Base-by-base conservation (phyloP, 2,329 filamentous ascomycete genomes). In the Aspergillus sp. region DNA sequence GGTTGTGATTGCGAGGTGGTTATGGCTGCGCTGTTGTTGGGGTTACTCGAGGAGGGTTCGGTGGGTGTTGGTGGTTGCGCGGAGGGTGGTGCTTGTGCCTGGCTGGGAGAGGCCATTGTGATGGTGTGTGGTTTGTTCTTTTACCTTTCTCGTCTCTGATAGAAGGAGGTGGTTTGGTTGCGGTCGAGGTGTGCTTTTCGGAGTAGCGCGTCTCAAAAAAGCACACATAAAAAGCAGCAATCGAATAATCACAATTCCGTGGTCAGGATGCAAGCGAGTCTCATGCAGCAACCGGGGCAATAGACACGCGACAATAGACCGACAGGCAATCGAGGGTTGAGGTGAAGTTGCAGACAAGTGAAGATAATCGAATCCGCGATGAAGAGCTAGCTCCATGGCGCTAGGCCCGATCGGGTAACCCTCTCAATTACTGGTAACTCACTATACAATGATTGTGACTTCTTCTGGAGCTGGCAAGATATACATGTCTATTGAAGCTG, bases 31-130 rank as follows among this genome's bases (percentile, higher is more conserved):
- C 59, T 56, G 40, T 58, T 53, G 38, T 59, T 48, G 49, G 59
- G 51, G 32, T 53, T 39, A 34, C 58, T 48, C 48, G 59, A 52
- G 38, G 58, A 56, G 35, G 55, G 60, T 55, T 73, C 70, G 41
- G 69, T 68, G 4, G 71, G 70, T 34, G 62, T 55, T 38, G 48
- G 45, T 28, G 60, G 58, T 19, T 19, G 19, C 19, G 19, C 19
- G 19, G 19, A 19, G 26, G 51, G 58, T 35, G 60, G 52, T 33
- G 59, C 52, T 53, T 63, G 62, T 26, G 55, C 55, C 52, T 62
- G 62, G 43, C 49, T 56, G 53, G 64, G 65, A 26, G 66, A 67
- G 42, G 65, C 61, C 66, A 68, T 68, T 27, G 19, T 19, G 19
- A 19, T 19, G 19, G 19, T 19, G 5, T 43, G 29, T 42, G 7